phyloP scores from a whole-genome alignment of 2,329 filamentous ascomycete genomes.

The Alternaria angustiovoidea region DNA sequence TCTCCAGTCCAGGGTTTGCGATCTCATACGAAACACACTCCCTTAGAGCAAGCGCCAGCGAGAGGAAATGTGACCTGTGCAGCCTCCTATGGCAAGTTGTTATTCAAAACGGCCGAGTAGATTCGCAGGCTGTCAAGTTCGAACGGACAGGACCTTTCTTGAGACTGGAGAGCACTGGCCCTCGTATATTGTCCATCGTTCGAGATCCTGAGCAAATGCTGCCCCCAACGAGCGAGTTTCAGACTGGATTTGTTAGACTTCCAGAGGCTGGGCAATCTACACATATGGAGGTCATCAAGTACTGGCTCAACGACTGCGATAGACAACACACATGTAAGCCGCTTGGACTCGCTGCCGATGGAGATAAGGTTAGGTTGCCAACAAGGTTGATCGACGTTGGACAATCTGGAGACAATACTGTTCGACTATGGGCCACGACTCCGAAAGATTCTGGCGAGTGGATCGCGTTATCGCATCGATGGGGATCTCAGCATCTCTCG shows the following conservation, averaged over 20 bases:
- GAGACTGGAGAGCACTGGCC: background rate
- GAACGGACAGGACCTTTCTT: conserved; percentile 3
- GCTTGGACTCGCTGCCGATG: background rate
- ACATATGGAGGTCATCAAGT: conserved; percentile 14
- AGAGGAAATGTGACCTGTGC: background rate
- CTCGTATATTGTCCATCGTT: background rate
- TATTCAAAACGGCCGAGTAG: background rate
- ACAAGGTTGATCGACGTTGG: conserved; percentile 23
- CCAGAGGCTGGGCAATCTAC: conserved; percentile 11
- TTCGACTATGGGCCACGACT: conserved; percentile 9
- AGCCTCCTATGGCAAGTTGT: background rate
- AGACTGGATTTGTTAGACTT: conserved; percentile 16
- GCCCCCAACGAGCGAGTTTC: conserved; percentile 7
- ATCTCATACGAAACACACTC: background rate
- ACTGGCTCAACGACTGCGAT: conserved; percentile 25
- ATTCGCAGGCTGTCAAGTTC: background rate
- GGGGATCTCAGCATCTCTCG: conserved; percentile 19
- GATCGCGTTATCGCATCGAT: conserved; percentile 28
- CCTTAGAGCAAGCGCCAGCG: background rate
- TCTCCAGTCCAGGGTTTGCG: background rate
- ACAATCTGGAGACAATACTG: background rate
- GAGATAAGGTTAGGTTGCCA: conserved; percentile 1
- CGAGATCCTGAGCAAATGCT: background rate
- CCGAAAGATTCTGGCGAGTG: conserved; percentile 9
- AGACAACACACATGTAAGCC: conserved; percentile 9